A percentile compares a stretch with the other conserved stretches of the same genome.
These are phyloP conservation scores for Candida ortonii DNA, from an alignment of 805 yeast genomes.

Conservation along the genomic window DNA sequence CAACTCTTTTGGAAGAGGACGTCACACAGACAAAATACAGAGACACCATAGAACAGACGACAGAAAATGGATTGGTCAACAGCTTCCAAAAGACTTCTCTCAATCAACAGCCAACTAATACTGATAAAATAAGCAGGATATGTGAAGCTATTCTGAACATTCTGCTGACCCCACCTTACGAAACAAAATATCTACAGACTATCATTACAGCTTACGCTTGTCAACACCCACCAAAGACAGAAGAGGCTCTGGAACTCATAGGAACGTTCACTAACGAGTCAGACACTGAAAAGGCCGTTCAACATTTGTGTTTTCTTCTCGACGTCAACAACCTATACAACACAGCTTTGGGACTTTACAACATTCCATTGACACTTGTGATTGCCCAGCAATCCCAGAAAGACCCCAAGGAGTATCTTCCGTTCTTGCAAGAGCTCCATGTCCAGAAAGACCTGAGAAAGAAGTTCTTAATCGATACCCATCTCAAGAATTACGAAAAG, in stretches of 20 bases:
- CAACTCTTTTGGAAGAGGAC: conserved; percentile 83
- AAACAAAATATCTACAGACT: conserved; percentile 63
- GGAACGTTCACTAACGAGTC: conserved; percentile 46
- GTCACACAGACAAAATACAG: conserved; percentile 77
- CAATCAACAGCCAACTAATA: conserved; percentile 18
- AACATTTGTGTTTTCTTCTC: conserved; percentile 85
- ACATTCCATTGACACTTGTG: conserved; percentile 72
- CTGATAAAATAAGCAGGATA: conserved; percentile 63
- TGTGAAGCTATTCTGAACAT: conserved; percentile 69
- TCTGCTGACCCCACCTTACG: conserved; percentile 49
- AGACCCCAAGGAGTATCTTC: conserved; percentile 96
- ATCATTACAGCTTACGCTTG: conserved; percentile 90
- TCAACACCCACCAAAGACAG: conserved; percentile 81
- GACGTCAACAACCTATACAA: conserved; percentile 83
- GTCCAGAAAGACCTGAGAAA: conserved; percentile 64
- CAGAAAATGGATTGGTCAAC: not conserved
- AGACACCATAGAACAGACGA: conserved; percentile 56
- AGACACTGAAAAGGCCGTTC: conserved; percentile 58
- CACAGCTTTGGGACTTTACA: conserved; percentile 76
- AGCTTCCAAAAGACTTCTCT: conserved; percentile 1
- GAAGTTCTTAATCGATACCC: conserved; percentile 74
- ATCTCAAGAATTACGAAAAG: conserved; percentile 61
- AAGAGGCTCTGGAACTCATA: conserved; percentile 67
- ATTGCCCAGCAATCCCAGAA: conserved; percentile 96
- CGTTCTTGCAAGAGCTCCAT: conserved; percentile 80